Base-by-base conservation (phyloP, 164 flowering plant species). In the Macadamia tetraphylla region DNA sequence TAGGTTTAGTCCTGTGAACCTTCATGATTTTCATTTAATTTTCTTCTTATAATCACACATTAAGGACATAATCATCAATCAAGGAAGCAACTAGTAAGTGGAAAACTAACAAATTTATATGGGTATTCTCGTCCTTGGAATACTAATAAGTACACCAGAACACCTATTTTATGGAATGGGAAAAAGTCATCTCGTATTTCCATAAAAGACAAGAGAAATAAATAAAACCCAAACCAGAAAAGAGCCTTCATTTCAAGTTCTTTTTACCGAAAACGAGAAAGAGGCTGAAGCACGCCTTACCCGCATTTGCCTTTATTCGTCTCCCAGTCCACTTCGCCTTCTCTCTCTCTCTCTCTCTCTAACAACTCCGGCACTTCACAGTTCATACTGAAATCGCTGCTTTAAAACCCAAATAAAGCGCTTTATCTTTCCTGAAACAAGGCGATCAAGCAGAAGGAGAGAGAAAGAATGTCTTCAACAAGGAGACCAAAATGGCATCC, bases 401-500 rank as follows among this genome's bases (percentile, higher is more conserved):
- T 69, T 40, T 30, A 46, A 43, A 67, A 59, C 12, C 60, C 14
- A 13, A 56, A 35, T 52, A 62, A 35, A 42, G 13, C 23, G 32
- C 13, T 13, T 48, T 44, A 17, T 61, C 60, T 52, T 62, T 62
- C 10, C 14, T 6, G 51, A 49, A 5, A n/a, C 5, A 30, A 52
- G 31, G 15, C 23, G 30, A 5, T 5, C 40, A 35, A 5, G 3
- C 40, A 13, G 9, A 12, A 9, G 29, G 53, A 68, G 68, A 64
- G 70, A 61, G 73, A 66, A 70, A 43, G 30, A 64, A 83, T 81
- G 78, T 63, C 81, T 29, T 75, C 71, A 3, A 31, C 74, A 62
- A 69, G 85, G 73, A 79, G 81, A 58, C 76, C 77, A 13, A 88
- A 79, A 79, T 87, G 93, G 89, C 87, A 81, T 31, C 86, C 87